Evolutionary conservation across 2,329 filamentous ascomycete genomes (phyloP), one percentile per base, ranked within the genome.

Genomic region (Neonectria neomacrospora): DNA sequence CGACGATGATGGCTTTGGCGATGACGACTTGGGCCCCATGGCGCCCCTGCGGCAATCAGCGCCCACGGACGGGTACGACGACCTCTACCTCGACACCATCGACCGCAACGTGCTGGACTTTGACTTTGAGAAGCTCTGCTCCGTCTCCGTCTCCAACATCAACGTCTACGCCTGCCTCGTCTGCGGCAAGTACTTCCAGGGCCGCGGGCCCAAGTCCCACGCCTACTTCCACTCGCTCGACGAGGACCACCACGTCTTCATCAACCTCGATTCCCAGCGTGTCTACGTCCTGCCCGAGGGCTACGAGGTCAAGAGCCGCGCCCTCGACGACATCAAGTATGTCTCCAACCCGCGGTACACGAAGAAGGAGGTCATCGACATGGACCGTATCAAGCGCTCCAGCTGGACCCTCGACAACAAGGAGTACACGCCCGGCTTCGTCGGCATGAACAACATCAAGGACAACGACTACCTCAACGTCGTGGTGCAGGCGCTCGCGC

Each of bases 401-500:
- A 87, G 88, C 47, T 94, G 90, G 86, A 95, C 97, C 73, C 85
- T 98, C 44, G 84, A 85, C 53, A 93, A 93, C 67, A 92, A 91
- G 78, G 89, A 91, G 76, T 99, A 99, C 80, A 90, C 90, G 69
- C 96, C 96, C 20, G 95, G 96, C 6, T 99, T 94, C 76, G 93
- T 99, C 65, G 96, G 96, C 69, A 96, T 99, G 92, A 99, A 99
- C 85, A 99, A 99, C 80, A 97, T 99, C 85, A 99, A 99, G 80
- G 93, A 96, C 62, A 99, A 99, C 80, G 96, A 99, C 82, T 99
- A 99, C 81, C 86, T 98, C 75, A 99, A 99, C 76, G 95, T 97
- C 26, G 88, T 97, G 3, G 91, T 97, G 52, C 96, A 99, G 78
- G 91, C 94, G 7, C 85, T 99, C 39, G 90, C 95, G 3, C 96